Base-by-base conservation (phyloP, 2,329 filamentous ascomycete genomes). In the Ophiocordyceps australis region DNA sequence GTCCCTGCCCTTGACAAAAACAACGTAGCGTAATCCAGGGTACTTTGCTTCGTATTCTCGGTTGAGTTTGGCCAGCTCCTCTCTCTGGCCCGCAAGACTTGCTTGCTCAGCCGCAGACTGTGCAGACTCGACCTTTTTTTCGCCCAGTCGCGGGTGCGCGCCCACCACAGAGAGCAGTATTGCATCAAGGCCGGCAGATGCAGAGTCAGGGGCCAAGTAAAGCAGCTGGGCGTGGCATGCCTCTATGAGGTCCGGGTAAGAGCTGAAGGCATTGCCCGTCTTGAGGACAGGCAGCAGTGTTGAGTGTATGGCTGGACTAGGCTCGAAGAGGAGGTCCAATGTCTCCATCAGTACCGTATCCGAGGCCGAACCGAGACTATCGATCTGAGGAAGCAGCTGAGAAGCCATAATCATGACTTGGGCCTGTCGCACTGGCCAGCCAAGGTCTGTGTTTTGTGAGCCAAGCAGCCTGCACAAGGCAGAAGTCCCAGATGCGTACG, bases 321-420 rank as follows among this genome's bases (percentile, higher is more conserved):
- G 79, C 46, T 94, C 85, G 50, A 94, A 93, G 31, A 93, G 72
- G 4, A 73, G 61, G 50, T 91, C 79, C 25, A 93, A 65, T 25
- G 73, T 55, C 5, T 50, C 42, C 20, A 57, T 59, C 29, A 77
- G 62, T 13, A 63, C 53, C 16, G 57, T 40, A 17, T 67, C 59
- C 12, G 70, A 44, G 25, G 74, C 62, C 24, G 54, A 50, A 15
- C 61, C 54, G 20, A 91, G 54, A 10, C 54, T 50, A 23, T 55
- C 44, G 38, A 74, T 57, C 16, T 60, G 45, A 9, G 78, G 78
- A 6, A 89, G 39, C n/a, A n/a, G n/a, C n/a, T n/a, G n/a, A n/a
- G n/a, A n/a, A n/a, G n/a, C n/a, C n/a, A n/a, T n/a, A n/a, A n/a
- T n/a, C n/a, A n/a, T n/a, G n/a, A n/a, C n/a, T n/a, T n/a, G n/a